Conservation (phyloP, 2,329 filamentous ascomycete genomes). For the Aspergillus texensis region DNA sequence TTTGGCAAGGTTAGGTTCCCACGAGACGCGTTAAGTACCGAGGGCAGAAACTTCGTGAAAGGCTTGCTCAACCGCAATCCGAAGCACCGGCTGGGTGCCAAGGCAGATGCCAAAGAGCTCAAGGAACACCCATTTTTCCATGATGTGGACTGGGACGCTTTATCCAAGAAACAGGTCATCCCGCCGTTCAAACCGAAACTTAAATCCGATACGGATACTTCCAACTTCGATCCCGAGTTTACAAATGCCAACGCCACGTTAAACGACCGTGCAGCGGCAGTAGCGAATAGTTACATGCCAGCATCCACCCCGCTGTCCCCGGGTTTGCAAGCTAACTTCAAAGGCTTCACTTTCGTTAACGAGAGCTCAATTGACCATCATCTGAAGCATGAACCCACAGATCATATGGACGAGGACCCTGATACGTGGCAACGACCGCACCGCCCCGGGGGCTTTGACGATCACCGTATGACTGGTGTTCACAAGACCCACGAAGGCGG, state of each 20-base stretch:
- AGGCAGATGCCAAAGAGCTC: constrained; percentile 87
- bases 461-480: constrained; percentile 49
- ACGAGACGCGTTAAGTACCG: constrained; percentile 87
- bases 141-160: constrained; percentile 88
- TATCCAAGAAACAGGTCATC: constrained; percentile 87
- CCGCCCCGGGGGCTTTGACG: constrained; percentile 32
- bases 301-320: constrained; percentile 91
- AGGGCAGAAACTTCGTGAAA: constrained; percentile 97
- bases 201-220: constrained; percentile 93
- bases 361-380: constrained; percentile 84
- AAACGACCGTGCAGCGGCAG: constrained; percentile 84
- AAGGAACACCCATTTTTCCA: constrained; percentile 93
- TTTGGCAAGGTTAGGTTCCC: constrained; percentile 98
- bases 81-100: constrained; percentile 89
- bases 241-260: constrained; percentile 88
- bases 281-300: constrained; percentile 78
- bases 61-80: constrained; percentile 95
- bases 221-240: constrained; percentile 98
- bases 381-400: constrained; percentile 37
- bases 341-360: constrained; percentile 98
- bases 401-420: constrained; percentile 47
- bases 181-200: constrained; percentile 98
- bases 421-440: constrained; percentile 38
- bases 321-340: constrained; percentile 96
- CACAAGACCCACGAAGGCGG: constrained; percentile 42